Percentiles rank a stretch among this genome's conserved stretches.
phyloP scores from a whole-genome alignment of 805 yeast genomes.

The Cyberlindnera meyerae region DNA sequence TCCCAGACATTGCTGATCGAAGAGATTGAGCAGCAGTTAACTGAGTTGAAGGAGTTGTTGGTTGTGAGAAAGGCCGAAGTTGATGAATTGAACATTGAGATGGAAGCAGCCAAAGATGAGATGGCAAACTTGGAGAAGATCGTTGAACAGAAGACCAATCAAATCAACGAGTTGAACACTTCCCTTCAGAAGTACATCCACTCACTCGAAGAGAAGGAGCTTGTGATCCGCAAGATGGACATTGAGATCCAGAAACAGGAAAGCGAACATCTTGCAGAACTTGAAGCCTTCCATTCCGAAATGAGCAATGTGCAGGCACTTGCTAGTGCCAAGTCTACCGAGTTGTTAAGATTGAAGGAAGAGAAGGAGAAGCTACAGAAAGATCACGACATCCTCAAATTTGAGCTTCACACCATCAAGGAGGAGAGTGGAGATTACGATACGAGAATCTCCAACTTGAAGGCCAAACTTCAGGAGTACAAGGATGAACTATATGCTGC shows the following conservation, averaged over 20 bases:
- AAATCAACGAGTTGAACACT: constrained; percentile 8
- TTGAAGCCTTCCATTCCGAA: constrained; percentile 32
- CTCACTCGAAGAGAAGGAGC: constrained; percentile 18
- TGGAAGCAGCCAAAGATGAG: constrained; percentile 7
- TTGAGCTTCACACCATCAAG: constrained; percentile 22
- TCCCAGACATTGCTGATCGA: background rate
- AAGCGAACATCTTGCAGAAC: constrained; percentile 32
- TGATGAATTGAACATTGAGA: constrained; percentile 22
- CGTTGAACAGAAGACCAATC: constrained; percentile 9
- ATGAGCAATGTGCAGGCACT: constrained; percentile 30
- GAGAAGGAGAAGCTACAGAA: constrained; percentile 24
- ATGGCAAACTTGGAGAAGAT: constrained; percentile 2
- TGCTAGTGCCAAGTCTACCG: constrained; percentile 27
- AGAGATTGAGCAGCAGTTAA: constrained; percentile 2
- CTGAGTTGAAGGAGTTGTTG: constrained; percentile 17
- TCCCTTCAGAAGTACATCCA: constrained; percentile 10
- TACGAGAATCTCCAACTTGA: constrained; percentile 19
- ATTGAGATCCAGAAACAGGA: constrained; percentile 30
- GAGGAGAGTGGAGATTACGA: constrained; percentile 24
- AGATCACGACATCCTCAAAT: constrained; percentile 23
- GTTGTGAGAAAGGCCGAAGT: constrained; percentile 26
- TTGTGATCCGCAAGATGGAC: constrained; percentile 27
- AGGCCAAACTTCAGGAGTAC: constrained; percentile 17
- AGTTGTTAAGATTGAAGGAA: constrained; percentile 22
- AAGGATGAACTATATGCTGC: constrained; percentile 19